Conservation (phyloP, 768 basidiomycete genomes). For the Bullera alba region DNA sequence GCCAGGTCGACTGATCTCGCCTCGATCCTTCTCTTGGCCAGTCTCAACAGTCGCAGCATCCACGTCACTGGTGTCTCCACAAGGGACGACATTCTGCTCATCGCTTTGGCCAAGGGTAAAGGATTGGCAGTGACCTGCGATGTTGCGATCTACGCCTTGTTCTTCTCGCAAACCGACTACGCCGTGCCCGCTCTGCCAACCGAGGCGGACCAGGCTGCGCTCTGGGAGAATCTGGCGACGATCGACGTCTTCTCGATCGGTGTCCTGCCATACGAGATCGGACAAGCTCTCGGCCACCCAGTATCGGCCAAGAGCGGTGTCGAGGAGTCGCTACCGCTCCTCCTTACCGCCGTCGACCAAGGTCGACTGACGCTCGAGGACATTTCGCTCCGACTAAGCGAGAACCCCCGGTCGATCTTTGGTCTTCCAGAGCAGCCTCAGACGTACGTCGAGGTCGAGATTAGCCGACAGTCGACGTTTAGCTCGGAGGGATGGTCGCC, state of each 20-base stretch:
- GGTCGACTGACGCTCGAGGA: conserved; percentile 75
- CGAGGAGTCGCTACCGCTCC: conserved; percentile 76
- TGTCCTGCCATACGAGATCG: conserved; percentile 68
- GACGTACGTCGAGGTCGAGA: conserved; percentile 85
- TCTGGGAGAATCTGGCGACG: conserved; percentile 76
- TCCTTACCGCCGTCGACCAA: conserved; percentile 75
- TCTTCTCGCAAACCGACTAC: conserved; percentile 72
- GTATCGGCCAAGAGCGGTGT: conserved; percentile 69
- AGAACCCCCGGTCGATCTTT: conserved; percentile 89
- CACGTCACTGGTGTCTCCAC: conserved; percentile 86
- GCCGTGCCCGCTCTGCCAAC: conserved; percentile 62
- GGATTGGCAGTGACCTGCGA: conserved; percentile 93
- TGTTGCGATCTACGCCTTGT: conserved; percentile 82
- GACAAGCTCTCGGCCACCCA: conserved; percentile 56
- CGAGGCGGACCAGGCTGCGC: conserved; percentile 63
- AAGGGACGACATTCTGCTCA: conserved; percentile 78
- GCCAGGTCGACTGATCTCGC: conserved; percentile 87
- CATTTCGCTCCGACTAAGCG: conserved; percentile 72
- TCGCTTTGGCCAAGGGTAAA: conserved; percentile 90
- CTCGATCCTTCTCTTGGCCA: conserved; percentile 86
- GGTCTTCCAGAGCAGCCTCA: conserved; percentile 76
- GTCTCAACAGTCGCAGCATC: conserved; percentile 76
- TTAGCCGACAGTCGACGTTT: conserved; percentile 66
- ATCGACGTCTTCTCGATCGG: conserved; percentile 92
- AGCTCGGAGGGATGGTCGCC: conserved; percentile 67